phyloP scores from a whole-genome alignment of 129 eudicot genomes.

The Artemisia argyi region DNA sequence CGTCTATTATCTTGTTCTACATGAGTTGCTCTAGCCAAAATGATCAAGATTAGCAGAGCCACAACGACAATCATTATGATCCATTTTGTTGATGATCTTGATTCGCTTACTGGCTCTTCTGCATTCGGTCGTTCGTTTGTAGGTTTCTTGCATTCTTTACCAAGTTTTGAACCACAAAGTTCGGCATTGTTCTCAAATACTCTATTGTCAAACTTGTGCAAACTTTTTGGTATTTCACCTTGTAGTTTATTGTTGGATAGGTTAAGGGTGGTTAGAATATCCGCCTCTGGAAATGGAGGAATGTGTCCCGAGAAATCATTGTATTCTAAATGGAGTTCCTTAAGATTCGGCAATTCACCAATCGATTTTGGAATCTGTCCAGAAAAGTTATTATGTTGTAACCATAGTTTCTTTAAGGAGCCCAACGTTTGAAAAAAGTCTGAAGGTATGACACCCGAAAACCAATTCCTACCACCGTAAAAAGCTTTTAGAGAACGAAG shows the following conservation, averaged over 20 bases:
- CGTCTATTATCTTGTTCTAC: conserved; percentile 20
- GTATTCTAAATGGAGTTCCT: conserved; percentile 43
- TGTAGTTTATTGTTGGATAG: conserved; percentile 57
- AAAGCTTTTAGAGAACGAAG: conserved; percentile 54
- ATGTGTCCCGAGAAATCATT: conserved; percentile 65
- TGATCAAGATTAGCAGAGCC: conserved; percentile 39
- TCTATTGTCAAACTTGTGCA: conserved; percentile 43
- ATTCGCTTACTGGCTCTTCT: not conserved
- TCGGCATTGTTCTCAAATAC: conserved; percentile 49
- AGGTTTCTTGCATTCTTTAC: conserved; percentile 34
- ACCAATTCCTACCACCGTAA: conserved; percentile 39
- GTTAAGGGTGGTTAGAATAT: conserved; percentile 38
- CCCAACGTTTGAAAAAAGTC: conserved; percentile 48
- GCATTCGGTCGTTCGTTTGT: not conserved
- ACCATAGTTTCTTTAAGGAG: conserved; percentile 63
- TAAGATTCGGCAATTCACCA: conserved; percentile 37
- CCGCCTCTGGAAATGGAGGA: conserved; percentile 40
- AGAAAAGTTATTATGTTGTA: conserved; percentile 53
- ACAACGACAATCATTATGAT: conserved; percentile 46
- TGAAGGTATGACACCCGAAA: conserved; percentile 65
- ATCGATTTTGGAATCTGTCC: conserved; percentile 63
- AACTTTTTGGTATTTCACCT: conserved; percentile 58
- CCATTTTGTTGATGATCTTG: conserved; percentile 35
- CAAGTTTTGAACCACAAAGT: conserved; percentile 51
- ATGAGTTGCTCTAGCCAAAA: conserved; percentile 36